phyloP scores from a whole-genome alignment of 805 yeast species.

The Wickerhamomyces strasburgensis region DNA sequence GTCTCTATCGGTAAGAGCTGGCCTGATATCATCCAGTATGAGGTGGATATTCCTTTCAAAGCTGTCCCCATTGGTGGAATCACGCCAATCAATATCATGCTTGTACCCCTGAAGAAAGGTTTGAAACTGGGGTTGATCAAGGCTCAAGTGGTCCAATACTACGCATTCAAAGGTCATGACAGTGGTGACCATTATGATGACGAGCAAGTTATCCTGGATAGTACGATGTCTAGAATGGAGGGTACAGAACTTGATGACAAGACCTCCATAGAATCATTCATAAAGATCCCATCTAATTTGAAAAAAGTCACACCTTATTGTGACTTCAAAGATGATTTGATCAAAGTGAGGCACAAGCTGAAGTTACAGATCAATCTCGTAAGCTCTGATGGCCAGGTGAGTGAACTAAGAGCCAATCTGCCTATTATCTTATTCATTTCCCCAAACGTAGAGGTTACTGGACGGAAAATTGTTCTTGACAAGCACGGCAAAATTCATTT shows the following conservation, averaged over 20 bases:
- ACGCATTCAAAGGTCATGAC: constrained; percentile 49
- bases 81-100: constrained; percentile 59
- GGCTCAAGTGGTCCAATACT: constrained; percentile 62
- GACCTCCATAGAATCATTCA: constrained; percentile 58
- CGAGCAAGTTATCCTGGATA: constrained; percentile 56
- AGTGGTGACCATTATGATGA: constrained; percentile 51
- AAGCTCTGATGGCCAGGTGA: constrained; percentile 73
- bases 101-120: constrained; percentile 79
- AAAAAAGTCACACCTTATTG: constrained; percentile 80
- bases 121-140: constrained; percentile 62
- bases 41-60: constrained; percentile 75
- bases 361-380: constrained; percentile 65
- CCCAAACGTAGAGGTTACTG: constrained; percentile 65
- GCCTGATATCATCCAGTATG: constrained; percentile 85
- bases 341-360: constrained; percentile 80
- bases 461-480: constrained; percentile 34
- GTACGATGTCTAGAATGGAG: constrained; percentile 39
- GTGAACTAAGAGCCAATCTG: constrained; percentile 81
- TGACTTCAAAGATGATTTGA: constrained; percentile 51
- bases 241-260: constrained; percentile 40
- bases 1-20: constrained; percentile 88
- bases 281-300: constrained; percentile 66
- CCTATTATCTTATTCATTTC: constrained; percentile 69
- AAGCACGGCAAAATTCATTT: constrained; percentile 38
- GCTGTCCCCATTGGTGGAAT: constrained; percentile 84